Percentiles rank a stretch among this genome's conserved stretches.
These are phyloP conservation scores for Pyrenochaeta sp. DNA, from an alignment of 2,329 filamentous ascomycete genomes.

Conservation along the genomic window DNA sequence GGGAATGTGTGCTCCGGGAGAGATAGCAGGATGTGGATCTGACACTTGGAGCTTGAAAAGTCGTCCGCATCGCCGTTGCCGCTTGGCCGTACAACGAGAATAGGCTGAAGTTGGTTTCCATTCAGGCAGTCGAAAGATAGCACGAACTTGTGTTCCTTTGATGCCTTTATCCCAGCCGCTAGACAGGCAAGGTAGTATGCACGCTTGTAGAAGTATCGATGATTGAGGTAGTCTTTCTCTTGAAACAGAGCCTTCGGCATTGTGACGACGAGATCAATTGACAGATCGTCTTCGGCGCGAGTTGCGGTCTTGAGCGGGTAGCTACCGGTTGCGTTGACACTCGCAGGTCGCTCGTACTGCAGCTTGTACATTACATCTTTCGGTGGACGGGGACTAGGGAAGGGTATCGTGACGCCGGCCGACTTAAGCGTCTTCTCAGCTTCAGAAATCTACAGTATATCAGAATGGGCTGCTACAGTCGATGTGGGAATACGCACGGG, in stretches of 20 bases:
- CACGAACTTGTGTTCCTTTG: conserved; percentile 63
- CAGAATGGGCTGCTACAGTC: conserved; percentile 5
- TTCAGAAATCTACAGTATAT: conserved; percentile 67
- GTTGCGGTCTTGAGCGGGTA: conserved; percentile 79
- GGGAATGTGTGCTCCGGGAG: conserved; percentile 75
- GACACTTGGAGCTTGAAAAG: conserved; percentile 45
- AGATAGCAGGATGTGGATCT: conserved; percentile 80
- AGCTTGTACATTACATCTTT: conserved; percentile 84
- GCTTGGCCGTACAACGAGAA: conserved; percentile 61
- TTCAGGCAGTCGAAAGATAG: conserved; percentile 72
- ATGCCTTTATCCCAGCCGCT: conserved; percentile 71
- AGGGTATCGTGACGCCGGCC: conserved; percentile 78
- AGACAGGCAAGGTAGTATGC: conserved; percentile 90
- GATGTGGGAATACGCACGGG: conserved; percentile 42
- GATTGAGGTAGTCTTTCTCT: conserved; percentile 92
- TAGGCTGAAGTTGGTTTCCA: conserved; percentile 79
- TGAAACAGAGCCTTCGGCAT: conserved; percentile 85
- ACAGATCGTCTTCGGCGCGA: conserved; percentile 66
- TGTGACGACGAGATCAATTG: conserved; percentile 84
- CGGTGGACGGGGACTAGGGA: conserved; percentile 79
- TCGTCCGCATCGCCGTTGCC: conserved; percentile 46
- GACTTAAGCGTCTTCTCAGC: conserved; percentile 72
- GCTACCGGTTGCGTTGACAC: conserved; percentile 88
- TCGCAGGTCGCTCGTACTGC: conserved; percentile 75
- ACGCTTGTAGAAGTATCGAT: conserved; percentile 93